Conservation (phyloP, 768 basidiomycete genomes). For the Omphalotus guepiniiformis region DNA sequence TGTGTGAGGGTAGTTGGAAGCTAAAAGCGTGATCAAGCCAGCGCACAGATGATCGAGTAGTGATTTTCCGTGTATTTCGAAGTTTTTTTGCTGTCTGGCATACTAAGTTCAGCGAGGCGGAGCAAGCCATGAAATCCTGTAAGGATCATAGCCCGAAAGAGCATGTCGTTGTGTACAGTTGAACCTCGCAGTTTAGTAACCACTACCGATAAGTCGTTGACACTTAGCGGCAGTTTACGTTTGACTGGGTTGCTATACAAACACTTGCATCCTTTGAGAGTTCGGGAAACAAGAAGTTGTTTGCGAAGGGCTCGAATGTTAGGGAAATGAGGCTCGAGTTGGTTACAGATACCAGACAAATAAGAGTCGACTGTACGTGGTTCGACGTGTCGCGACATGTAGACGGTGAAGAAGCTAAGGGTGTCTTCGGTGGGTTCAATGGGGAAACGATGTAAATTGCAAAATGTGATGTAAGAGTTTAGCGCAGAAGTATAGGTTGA, state of each 20-base stretch:
- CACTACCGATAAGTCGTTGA: slow-evolving; percentile 7
- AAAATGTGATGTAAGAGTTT: slow-evolving; percentile 27
- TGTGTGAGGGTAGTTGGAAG: slow-evolving; percentile 16
- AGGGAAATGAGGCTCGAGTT: slow-evolving; percentile 19
- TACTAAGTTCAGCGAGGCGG: slow-evolving; percentile 17
- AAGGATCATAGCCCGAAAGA: slow-evolving; percentile 15
- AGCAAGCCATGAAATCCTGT: slow-evolving; percentile 16
- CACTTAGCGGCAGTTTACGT: slow-evolving; percentile 11
- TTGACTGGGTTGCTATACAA: neutral
- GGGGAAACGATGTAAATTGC: slow-evolving; percentile 17
- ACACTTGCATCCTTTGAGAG: slow-evolving; percentile 10
- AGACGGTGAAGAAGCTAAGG: slow-evolving; percentile 25
- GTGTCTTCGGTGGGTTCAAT: slow-evolving; percentile 27
- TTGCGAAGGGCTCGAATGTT: neutral
- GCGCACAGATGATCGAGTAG: slow-evolving; percentile 1
- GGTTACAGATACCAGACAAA: slow-evolving; percentile 19
- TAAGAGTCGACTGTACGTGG: slow-evolving; percentile 18
- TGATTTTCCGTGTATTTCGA: slow-evolving; percentile 7
- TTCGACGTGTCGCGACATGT: slow-evolving; percentile 22
- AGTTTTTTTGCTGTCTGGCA: slow-evolving; percentile 12
- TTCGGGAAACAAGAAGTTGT: slow-evolving; percentile 7
- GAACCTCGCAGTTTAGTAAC: neutral
- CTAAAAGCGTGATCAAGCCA: neutral
- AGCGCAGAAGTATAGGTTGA: slow-evolving; percentile 19
- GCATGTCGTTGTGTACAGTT: slow-evolving; percentile 15